Base-by-base conservation (phyloP, 169 alveolate genomes). In the Eimeria praecox region DNA sequence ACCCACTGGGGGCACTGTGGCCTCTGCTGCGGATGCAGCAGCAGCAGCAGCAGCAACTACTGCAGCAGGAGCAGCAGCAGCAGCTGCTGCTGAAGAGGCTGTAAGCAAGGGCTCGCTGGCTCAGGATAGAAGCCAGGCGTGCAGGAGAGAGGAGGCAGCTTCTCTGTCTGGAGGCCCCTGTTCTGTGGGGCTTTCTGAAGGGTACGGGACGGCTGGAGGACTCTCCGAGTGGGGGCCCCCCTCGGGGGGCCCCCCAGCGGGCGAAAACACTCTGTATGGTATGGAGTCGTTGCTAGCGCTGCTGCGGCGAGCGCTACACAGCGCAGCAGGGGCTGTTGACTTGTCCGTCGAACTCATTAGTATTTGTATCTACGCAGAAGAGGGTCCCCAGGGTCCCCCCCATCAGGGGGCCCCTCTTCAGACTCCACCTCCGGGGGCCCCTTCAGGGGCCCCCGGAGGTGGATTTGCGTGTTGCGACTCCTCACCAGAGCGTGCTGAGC, bases 321-420 rank as follows among this genome's bases (percentile, higher is more conserved):
- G 91, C 33, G 91, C 91, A 83, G 91, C 91, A 30, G 91, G 91
- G 52, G 91, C 91, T 2, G 73, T 54, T 2, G 91, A 83, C 75
- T 18, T 83, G 49, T 83, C 91, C 30, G 52, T 83, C 2, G 91
- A 83, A 35, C 14, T 54, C 14, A 66, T 66, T 2, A 27, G 40
- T 42, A 54, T 83, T 30, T 83, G 91, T 52, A 52, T 83, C 10
- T 83, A 40, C 30, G 75, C 49, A 46, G 91, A 83, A 20, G 91
- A 52, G 42, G 42, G 2, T 22, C 56, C 87, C 10, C 44, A 35
- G 80, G 56, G 87, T 10, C 64, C 89, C 89, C 38, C 64, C 42
- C 69, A 22, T 5, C 44, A 18, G 44, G 56, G 86, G 86, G 3
- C 54, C 56, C 89, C 89, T 69, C 35, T 44, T 10, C 54, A 16